phyloP scores from a whole-genome alignment of 352 stramenopile species.

The Globisporangium barbulae region DNA sequence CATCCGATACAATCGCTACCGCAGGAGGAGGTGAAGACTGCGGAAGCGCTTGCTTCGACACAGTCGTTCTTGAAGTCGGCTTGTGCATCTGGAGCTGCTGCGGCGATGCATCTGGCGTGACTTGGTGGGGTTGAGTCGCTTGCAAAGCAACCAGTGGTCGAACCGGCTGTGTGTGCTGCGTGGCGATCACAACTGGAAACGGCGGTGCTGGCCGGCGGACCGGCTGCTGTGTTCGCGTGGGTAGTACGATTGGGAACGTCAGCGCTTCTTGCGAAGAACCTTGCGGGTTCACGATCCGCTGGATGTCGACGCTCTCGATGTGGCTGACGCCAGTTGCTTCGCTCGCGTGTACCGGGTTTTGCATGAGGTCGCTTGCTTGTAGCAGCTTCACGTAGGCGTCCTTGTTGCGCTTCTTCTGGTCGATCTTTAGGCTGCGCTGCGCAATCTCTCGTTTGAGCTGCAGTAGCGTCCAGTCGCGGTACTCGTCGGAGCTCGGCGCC shows the following conservation, averaged over 20 bases:
- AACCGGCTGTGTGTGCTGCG: neutral
- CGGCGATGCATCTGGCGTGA: neutral
- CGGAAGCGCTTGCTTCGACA: neutral
- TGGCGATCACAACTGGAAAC: neutral
- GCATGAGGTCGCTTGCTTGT: conserved; percentile 25
- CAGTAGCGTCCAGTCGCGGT: conserved; percentile 46
- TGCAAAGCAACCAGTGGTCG: neutral
- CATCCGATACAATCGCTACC: conserved; percentile 5
- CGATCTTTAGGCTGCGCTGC: conserved; percentile 42
- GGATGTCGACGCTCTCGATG: conserved; percentile 11
- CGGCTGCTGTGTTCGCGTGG: neutral
- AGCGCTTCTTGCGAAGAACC: neutral
- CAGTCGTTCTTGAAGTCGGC: neutral
- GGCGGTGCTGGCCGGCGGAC: neutral
- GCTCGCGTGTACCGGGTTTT: neutral
- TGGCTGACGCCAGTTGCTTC: neutral
- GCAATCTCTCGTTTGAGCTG: conserved; percentile 57
- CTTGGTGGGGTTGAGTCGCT: neutral
- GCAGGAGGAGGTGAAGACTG: neutral
- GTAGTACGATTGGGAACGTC: neutral
- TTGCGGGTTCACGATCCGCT: neutral
- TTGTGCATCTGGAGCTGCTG: neutral
- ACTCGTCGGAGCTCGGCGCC: conserved; percentile 46
- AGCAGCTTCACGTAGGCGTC: conserved; percentile 40
- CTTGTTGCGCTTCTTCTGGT: conserved; percentile 42